These are phyloP conservation scores for Apiotrichum mycotoxinovorans DNA, from an alignment of 1,284 basidiomycete genomes.

Conservation along the genomic window DNA sequence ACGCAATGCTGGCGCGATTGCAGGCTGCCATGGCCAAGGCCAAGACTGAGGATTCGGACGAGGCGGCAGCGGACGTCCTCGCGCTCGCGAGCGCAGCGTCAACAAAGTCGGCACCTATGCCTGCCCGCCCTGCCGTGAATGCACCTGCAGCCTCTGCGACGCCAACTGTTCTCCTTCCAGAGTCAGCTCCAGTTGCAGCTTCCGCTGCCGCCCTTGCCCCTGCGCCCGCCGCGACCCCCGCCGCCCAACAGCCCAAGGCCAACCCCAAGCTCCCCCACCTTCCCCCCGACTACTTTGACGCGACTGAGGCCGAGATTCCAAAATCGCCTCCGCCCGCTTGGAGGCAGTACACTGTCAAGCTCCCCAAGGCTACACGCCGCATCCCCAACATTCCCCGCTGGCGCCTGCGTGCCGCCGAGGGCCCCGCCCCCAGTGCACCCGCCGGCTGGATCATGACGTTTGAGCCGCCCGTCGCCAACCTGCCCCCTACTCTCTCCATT, in stretches of 20 bases:
- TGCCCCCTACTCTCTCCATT: constrained; percentile 58
- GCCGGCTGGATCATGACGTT: constrained; percentile 70
- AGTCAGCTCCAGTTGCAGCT: too few relatives aligned
- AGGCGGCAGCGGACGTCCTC: not conserved
- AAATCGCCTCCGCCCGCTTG: constrained; percentile 53
- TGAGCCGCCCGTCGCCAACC: constrained; percentile 67
- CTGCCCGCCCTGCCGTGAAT: not conserved
- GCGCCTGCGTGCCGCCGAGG: constrained; percentile 21
- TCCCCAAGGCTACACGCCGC: constrained; percentile 55
- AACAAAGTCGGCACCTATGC: not conserved
- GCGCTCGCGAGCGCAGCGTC: not conserved
- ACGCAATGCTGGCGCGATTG: constrained; percentile 82
- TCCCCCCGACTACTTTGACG: constrained; percentile 36
- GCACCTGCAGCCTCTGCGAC: not conserved
- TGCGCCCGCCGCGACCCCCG: not conserved
- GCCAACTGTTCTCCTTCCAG: not conserved
- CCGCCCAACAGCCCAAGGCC: constrained; percentile 5
- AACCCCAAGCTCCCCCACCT: constrained; percentile 12
- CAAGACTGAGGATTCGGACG: constrained; percentile 49
- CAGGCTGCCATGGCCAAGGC: constrained; percentile 70
- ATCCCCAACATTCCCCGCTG: constrained; percentile 22
- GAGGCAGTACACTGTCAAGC: constrained; percentile 57
- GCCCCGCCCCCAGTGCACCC: constrained; percentile 35
- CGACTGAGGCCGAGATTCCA: constrained; percentile 40
- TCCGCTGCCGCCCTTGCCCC: not conserved